Conservation (phyloP, 768 basidiomycete genomes). For the Rhodotorula taiwanensis region DNA sequence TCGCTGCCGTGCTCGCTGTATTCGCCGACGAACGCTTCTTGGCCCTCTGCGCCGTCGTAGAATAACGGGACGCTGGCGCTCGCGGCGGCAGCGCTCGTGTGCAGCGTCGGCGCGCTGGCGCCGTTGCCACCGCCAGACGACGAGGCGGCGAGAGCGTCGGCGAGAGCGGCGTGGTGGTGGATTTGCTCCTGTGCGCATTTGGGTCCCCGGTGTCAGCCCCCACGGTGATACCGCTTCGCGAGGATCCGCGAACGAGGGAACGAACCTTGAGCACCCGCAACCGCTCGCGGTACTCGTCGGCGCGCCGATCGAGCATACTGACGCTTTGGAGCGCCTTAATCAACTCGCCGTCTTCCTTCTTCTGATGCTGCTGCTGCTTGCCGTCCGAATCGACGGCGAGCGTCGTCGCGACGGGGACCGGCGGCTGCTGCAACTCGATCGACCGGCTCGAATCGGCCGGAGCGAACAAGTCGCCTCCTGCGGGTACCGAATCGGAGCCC, state of each 20-base stretch:
- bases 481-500: too few species aligned
- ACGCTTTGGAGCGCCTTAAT: conserved; percentile 30
- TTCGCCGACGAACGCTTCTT: background rate
- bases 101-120: background rate
- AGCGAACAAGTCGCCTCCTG: too few species aligned
- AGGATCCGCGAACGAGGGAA: background rate
- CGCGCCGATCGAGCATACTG: conserved; percentile 21
- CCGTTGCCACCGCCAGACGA: background rate
- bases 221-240: background rate
- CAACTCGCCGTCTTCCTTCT: conserved; percentile 24
- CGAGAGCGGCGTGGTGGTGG: conserved; percentile 30
- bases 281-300: conserved; percentile 31
- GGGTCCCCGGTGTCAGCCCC: too few species aligned
- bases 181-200: conserved; percentile 15
- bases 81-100: background rate
- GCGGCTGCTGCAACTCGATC: too few species aligned
- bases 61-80: background rate
- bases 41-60: background rate
- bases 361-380: background rate
- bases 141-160: conserved; percentile 16
- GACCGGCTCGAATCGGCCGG: too few species aligned
- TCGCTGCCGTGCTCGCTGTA: background rate
- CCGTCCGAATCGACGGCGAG: too few species aligned
- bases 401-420: too few species aligned
- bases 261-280: conserved; percentile 30